Base-by-base conservation (phyloP, 1,284 basidiomycete genomes). In the Ganoderma sinense region DNA sequence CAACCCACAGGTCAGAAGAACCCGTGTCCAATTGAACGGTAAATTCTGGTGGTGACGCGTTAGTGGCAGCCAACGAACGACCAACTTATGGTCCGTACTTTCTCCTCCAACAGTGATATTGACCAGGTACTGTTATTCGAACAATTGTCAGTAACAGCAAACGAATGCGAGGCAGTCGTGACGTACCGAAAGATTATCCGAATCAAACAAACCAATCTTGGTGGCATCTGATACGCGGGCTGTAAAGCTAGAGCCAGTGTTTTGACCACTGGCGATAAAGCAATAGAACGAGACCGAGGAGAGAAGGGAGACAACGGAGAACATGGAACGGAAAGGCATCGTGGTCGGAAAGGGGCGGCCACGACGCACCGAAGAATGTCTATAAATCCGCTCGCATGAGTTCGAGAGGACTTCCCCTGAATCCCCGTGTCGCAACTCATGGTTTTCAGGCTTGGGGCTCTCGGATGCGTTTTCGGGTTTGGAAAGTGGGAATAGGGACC, bases 1-100 rank as follows among this genome's bases (percentile, higher is more conserved):
- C 45, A 26, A 74, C 69, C 76, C 76, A 77, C 14, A 77, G 55
- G 56, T 77, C 76, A 3, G 76, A 72, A 1, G 76, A 77, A 40
- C 76, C 75, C 18, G 74, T 77, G 41, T 77, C 75, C 3, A 77
- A 56, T 40, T 73, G 63, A 16, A 77, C 75, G 11, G 70, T 71
- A 56, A 76, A 71, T 14, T 74, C 69, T 71, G 29, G 8, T 26
- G 23, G 11, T 2, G 18, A 0, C 2, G 4, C 20, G n/a, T 45
- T n/a, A n/a, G n/a, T n/a, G n/a, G n/a, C 43, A 45, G 20, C 16
- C 6, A 20, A 0, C 4, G 0, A 53, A 45, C 18, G n/a, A 45
- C 7, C 20, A 20, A 45, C 20, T 1, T 18, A 20, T n/a, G 5
- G 8, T 6, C 20, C 20, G 8, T 45, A 45, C 43, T 20, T 45